A percentile compares a stretch with the other conserved stretches of the same genome.
These are phyloP conservation scores for Juglanconis oblonga DNA, from an alignment of 2,329 filamentous ascomycete genomes.

Conservation along the genomic window DNA sequence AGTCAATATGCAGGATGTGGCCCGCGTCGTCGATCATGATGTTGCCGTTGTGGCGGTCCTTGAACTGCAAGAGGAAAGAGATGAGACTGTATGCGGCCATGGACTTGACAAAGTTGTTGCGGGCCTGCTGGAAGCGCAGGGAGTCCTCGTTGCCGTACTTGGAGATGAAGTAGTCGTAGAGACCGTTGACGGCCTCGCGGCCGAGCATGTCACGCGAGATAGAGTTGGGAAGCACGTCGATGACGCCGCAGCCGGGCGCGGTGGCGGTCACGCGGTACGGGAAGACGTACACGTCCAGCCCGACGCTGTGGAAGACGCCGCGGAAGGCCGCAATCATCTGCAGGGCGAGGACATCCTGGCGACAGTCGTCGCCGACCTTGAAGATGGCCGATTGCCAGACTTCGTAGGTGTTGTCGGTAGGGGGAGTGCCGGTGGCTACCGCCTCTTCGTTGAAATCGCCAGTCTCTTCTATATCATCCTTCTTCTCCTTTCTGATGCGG, in stretches of 20 bases:
- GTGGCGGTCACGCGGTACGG: constrained; percentile 97
- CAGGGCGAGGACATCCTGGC: constrained; percentile 91
- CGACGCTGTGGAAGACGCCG: constrained; percentile 92
- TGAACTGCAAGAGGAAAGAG: constrained; percentile 95
- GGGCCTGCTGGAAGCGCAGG: constrained; percentile 88
- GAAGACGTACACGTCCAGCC: constrained; percentile 94
- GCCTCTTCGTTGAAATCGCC: constrained; percentile 51
- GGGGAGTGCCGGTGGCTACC: constrained; percentile 33
- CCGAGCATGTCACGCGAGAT: constrained; percentile 99
- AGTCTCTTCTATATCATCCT: constrained; percentile 48
- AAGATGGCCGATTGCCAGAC: constrained; percentile 99
- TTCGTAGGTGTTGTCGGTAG: constrained; percentile 65
- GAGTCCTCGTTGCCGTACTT: constrained; percentile 98
- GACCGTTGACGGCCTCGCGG: constrained; percentile 92
- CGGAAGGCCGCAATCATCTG: constrained; percentile 98
- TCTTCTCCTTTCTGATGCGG: constrained; percentile 78
- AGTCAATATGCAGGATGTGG: constrained; percentile 97
- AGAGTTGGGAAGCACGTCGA: constrained; percentile 95
- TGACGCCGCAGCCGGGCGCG: constrained; percentile 94
- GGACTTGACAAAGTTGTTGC: constrained; percentile 96
- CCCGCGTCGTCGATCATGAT: constrained; percentile 99
- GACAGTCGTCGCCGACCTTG: constrained; percentile 98
- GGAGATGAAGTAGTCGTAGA: constrained; percentile 97
- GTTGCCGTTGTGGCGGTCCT: constrained; percentile 98
- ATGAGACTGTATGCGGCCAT: constrained; percentile 99